Evolutionary conservation across 1,284 basidiomycete species (phyloP).

Genomic region (Stereum hirsutum): DNA sequence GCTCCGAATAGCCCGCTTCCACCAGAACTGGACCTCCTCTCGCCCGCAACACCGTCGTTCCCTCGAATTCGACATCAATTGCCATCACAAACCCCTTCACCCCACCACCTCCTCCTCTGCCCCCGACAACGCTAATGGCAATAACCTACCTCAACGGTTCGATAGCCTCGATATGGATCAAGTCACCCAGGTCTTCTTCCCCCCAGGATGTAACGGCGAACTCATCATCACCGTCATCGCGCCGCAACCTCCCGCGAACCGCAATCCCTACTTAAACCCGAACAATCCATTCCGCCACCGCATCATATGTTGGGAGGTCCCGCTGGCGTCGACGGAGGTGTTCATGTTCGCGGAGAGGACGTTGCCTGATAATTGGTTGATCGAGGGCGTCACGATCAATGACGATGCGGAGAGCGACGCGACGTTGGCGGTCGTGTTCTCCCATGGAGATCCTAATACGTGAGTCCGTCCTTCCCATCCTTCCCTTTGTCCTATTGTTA

Average conservation of each 20-base stretch:
- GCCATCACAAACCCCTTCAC: background rate
- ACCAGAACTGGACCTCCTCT: conserved; percentile 26
- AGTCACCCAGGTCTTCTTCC: conserved; percentile 22
- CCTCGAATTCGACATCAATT: conserved; percentile 18
- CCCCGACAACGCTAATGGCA: conserved; percentile 3
- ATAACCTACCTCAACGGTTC: background rate
- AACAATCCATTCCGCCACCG: too few relatives aligned
- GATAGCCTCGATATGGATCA: conserved; percentile 8
- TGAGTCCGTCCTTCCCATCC: background rate
- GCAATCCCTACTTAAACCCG: too few relatives aligned
- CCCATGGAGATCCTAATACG: conserved; percentile 1
- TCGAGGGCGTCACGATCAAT: conserved; percentile 22
- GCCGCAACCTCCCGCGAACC: too few relatives aligned
- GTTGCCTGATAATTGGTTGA: conserved; percentile 6
- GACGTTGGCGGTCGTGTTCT: conserved; percentile 18
- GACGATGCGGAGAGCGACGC: conserved; percentile 21
- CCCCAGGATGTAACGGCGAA: conserved; percentile 23
- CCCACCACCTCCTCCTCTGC: background rate
- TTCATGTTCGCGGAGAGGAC: conserved; percentile 23
- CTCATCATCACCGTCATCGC: conserved; percentile 21
- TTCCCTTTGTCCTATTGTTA: background rate
- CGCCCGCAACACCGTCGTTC: conserved; percentile 16
- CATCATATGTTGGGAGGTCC: conserved; percentile 26
- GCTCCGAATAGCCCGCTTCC: conserved; percentile 25
- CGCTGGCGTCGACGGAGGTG: conserved; percentile 22